These are phyloP conservation scores for Phytopythium delawarense DNA, from an alignment of 352 stramenopile genomes.

Conservation along the genomic window DNA sequence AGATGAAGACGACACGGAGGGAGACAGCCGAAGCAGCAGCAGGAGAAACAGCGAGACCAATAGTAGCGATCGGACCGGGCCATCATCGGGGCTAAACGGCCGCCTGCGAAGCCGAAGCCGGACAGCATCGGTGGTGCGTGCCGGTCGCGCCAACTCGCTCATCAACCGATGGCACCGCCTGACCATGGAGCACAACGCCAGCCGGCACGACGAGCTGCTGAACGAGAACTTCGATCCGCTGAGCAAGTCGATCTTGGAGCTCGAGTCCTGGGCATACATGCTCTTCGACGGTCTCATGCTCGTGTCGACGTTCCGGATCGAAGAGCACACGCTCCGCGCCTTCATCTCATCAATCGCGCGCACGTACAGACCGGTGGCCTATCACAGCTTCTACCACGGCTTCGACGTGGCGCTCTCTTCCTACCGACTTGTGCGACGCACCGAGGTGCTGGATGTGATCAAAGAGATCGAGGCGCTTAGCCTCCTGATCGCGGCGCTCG, in stretches of 20 bases:
- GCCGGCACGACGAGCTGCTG: slow-evolving; percentile 41
- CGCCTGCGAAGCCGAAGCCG: slow-evolving; percentile 27
- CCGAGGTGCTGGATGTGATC: slow-evolving; percentile 52
- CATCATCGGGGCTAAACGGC: background rate
- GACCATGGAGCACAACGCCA: slow-evolving; percentile 34
- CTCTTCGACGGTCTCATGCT: slow-evolving; percentile 62
- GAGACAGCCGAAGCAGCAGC: background rate
- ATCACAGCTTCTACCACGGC: slow-evolving; percentile 86
- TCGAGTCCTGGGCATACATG: slow-evolving; percentile 53
- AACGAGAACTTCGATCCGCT: slow-evolving; percentile 54
- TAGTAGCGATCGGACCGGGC: background rate
- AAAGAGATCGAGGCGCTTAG: slow-evolving; percentile 74
- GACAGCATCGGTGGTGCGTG: slow-evolving; percentile 36
- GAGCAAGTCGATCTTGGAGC: slow-evolving; percentile 46
- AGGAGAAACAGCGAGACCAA: slow-evolving; percentile 9
- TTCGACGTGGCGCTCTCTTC: slow-evolving; percentile 72
- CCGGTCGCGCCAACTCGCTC: slow-evolving; percentile 39
- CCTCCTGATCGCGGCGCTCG: slow-evolving; percentile 74
- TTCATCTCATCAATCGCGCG: slow-evolving; percentile 56
- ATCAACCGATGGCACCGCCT: slow-evolving; percentile 61
- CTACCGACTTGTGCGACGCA: slow-evolving; percentile 58
- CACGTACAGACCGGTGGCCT: slow-evolving; percentile 67
- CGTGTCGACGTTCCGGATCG: slow-evolving; percentile 65
- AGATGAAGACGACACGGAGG: slow-evolving; percentile 21
- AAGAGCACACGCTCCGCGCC: slow-evolving; percentile 29